phyloP scores from a whole-genome alignment of 202 grass and related monocot genomes.

The Saccharum hybrid region DNA sequence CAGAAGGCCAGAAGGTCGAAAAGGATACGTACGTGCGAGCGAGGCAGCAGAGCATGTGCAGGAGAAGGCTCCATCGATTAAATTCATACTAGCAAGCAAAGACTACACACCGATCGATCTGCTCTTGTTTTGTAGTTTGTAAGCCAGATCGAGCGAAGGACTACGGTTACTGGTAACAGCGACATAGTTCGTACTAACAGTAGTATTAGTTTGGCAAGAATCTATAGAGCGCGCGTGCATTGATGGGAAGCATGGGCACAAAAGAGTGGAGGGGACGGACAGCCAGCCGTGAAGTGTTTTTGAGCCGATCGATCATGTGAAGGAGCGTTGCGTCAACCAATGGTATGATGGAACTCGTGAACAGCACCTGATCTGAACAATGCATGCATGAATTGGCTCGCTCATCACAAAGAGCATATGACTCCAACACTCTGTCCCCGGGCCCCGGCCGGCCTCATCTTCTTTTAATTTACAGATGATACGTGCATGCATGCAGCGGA shows the following conservation, averaged over 20 bases:
- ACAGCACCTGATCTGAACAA: slow-evolving; percentile 24
- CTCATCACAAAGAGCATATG: slow-evolving; percentile 40
- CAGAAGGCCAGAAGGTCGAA: neutral
- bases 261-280: slow-evolving; percentile 8
- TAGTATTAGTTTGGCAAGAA: slow-evolving; percentile 22
- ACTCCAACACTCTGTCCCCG: neutral
- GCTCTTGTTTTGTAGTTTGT: no score
- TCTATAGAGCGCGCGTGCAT: slow-evolving; percentile 26
- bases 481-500: no score
- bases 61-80: neutral
- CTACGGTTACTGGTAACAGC: neutral
- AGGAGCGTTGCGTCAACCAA: slow-evolving; percentile 2
- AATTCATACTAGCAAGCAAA: neutral
- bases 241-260: slow-evolving; percentile 40
- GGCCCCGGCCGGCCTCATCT: neutral
- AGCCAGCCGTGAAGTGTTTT: slow-evolving; percentile 1
- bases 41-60: slow-evolving; percentile 28
- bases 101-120: neutral
- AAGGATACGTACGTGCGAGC: neutral
- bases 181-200: no score
- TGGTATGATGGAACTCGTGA: slow-evolving; percentile 53
- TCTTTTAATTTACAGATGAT: neutral
- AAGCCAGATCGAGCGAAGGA: no score
- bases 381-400: neutral
- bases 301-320: slow-evolving; percentile 41